Conservation (phyloP, 257 asterid species). For the Marsdenia floribunda region DNA sequence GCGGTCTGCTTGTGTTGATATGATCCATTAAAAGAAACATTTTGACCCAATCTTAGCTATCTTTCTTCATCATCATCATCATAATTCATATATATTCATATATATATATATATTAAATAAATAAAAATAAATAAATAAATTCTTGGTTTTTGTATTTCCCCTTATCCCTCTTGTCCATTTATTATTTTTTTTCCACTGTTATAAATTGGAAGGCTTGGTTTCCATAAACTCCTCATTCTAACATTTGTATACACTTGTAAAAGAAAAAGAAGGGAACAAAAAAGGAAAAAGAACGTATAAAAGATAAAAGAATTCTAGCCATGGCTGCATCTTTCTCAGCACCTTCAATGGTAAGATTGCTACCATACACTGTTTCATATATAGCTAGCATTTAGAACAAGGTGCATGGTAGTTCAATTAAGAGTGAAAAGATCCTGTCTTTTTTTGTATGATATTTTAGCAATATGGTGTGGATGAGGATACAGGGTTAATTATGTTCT, state of each 20-base stretch:
- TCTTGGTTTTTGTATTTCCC: slow-evolving; percentile 36
- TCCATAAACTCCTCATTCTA: slow-evolving; percentile 18
- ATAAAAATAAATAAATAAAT: neutral
- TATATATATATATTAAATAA: too few species aligned
- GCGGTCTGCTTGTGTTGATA: slow-evolving; percentile 4
- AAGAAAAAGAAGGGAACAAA: neutral
- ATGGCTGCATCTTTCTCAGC: slow-evolving; percentile 89
- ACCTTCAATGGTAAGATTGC: slow-evolving; percentile 69
- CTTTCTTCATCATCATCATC: slow-evolving; percentile 13
- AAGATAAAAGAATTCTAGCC: slow-evolving; percentile 44
- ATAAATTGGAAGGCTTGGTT: slow-evolving; percentile 37
- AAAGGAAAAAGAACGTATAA: neutral
- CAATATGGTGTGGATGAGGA: too few species aligned
- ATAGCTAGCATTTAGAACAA: too few species aligned
- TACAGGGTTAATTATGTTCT: too few species aligned
- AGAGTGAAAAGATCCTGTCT: too few species aligned
- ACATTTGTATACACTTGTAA: slow-evolving; percentile 18
- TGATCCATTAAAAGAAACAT: neutral
- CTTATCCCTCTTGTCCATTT: slow-evolving; percentile 27
- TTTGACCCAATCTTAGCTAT: neutral
- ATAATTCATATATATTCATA: too few species aligned
- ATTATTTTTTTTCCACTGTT: slow-evolving; percentile 21
- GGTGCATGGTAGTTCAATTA: too few species aligned
- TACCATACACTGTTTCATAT: neutral
- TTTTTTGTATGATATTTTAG: too few species aligned